Conservation (phyloP, 352 stramenopile species). For the Phytophthora nicotianae region DNA sequence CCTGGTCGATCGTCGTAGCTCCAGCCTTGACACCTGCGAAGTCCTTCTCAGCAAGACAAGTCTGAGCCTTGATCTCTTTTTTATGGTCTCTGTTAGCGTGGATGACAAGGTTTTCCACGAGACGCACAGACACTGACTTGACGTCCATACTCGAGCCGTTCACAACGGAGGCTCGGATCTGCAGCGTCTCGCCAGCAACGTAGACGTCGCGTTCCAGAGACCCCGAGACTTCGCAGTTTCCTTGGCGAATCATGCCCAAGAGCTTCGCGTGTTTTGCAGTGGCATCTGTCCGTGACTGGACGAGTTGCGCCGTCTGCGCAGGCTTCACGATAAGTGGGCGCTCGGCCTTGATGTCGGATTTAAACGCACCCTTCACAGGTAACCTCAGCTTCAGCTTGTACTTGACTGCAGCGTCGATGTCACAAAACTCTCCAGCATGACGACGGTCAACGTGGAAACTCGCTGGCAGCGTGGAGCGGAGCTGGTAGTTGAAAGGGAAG, state of each 20-base stretch:
- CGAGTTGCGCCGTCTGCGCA: conserved; percentile 16
- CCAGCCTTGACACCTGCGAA: conserved; percentile 23
- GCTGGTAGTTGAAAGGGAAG: conserved; percentile 36
- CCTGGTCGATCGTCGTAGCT: conserved; percentile 19
- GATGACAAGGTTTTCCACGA: conserved; percentile 27
- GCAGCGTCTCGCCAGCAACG: conserved; percentile 27
- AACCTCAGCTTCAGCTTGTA: conserved; percentile 34
- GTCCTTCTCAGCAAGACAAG: conserved; percentile 22
- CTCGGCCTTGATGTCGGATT: conserved; percentile 16
- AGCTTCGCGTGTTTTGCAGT: conserved; percentile 22
- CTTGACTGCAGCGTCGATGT: conserved; percentile 34
- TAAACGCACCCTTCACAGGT: conserved; percentile 29
- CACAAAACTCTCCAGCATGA: conserved; percentile 23
- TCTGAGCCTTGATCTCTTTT: conserved; percentile 24
- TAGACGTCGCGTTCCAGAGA: conserved; percentile 30
- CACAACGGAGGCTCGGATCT: conserved; percentile 24
- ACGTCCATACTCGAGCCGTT: conserved; percentile 34
- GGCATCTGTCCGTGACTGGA: conserved; percentile 19
- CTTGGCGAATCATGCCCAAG: conserved; percentile 28
- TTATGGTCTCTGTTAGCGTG: conserved; percentile 9
- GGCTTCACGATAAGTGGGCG: conserved; percentile 16
- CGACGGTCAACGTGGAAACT: conserved; percentile 31
- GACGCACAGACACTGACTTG: conserved; percentile 18
- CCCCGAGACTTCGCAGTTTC: conserved; percentile 29
- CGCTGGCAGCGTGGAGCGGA: conserved; percentile 16